A percentile compares a stretch with the other conserved stretches of the same genome.
These are phyloP conservation scores for Filosporella fistucella DNA, from an alignment of 495 filamentous ascomycete species.

Conservation along the genomic window DNA sequence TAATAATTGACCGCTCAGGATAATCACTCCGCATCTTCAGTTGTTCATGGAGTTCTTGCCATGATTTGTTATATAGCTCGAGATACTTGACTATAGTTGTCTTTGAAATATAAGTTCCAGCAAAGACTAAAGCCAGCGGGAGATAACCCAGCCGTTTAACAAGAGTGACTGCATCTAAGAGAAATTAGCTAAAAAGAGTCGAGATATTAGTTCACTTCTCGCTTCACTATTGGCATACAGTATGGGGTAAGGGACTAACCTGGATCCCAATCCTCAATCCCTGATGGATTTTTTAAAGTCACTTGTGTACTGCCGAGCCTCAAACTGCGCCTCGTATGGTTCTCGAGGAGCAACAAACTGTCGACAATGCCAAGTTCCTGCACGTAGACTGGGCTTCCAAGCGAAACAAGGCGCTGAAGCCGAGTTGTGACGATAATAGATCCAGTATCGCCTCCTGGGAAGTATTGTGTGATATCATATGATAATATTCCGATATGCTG, in stretches of 20 bases:
- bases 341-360: conserved; percentile 17
- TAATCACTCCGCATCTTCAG: conserved; percentile 20
- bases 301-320: neutral
- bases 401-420: conserved; percentile 17
- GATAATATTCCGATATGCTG: conserved; percentile 15
- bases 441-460: conserved; percentile 31
- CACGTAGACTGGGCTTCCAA: conserved; percentile 15
- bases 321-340: conserved; percentile 14
- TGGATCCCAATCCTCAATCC: conserved; percentile 18
- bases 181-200: conserved; percentile 9
- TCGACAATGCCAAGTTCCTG: conserved; percentile 11
- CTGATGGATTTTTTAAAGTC: neutral
- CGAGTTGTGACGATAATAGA: conserved; percentile 38
- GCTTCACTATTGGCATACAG: neutral
- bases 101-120: conserved; percentile 30
- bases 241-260: conserved; percentile 13
- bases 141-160: conserved; percentile 26
- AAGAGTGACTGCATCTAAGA: conserved; percentile 22
- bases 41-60: conserved; percentile 21
- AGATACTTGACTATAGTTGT: conserved; percentile 22
- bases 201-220: neutral
- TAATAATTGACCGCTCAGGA: conserved; percentile 29
- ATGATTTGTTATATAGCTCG: conserved; percentile 28
- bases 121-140: conserved; percentile 28
- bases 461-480: conserved; percentile 32